Evolutionary conservation across 2,329 filamentous ascomycete species (phyloP).

Genomic region (Drechmeria coniospora): DNA sequence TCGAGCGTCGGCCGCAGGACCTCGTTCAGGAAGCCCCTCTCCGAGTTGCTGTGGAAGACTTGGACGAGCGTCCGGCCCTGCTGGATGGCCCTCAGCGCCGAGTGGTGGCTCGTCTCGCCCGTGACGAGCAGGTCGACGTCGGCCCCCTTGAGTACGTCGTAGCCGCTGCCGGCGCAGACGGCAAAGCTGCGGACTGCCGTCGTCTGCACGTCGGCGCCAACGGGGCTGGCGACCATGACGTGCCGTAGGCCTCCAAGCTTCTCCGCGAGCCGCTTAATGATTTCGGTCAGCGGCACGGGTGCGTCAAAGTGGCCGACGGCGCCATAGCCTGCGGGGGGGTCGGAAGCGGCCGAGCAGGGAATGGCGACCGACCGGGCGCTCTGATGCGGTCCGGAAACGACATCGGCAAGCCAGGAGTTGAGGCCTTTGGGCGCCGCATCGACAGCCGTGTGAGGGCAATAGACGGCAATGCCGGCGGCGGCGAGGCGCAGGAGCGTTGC

Average conservation of each 20-base stretch:
- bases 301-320: slow-evolving; percentile 27
- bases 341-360: slow-evolving; percentile 26
- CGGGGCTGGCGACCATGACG: slow-evolving; percentile 34
- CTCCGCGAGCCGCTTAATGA: slow-evolving; percentile 42
- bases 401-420: slow-evolving; percentile 86
- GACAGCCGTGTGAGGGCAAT: slow-evolving; percentile 88
- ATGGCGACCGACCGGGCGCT: slow-evolving; percentile 27
- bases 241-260: slow-evolving; percentile 49
- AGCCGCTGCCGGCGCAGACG: slow-evolving; percentile 82
- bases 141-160: slow-evolving; percentile 53
- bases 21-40: slow-evolving; percentile 63
- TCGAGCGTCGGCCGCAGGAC: slow-evolving; percentile 54
- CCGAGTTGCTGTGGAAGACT: slow-evolving; percentile 86
- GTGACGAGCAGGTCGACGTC: slow-evolving; percentile 74
- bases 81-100: slow-evolving; percentile 74
- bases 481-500: slow-evolving; percentile 67
- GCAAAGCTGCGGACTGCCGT: slow-evolving; percentile 51
- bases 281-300: slow-evolving; percentile 22
- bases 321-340: slow-evolving; percentile 36
- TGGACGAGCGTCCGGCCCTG: slow-evolving; percentile 68
- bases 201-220: slow-evolving; percentile 24
- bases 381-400: slow-evolving; percentile 46
- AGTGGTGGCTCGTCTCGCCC: slow-evolving; percentile 87
- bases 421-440: slow-evolving; percentile 76
- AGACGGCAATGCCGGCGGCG: slow-evolving; percentile 81